Evolutionary conservation across 371 early-diverging fungal species (phyloP), one percentile per base, ranked within the genome.

Genomic region (Blyttiomyces sp.): DNA sequence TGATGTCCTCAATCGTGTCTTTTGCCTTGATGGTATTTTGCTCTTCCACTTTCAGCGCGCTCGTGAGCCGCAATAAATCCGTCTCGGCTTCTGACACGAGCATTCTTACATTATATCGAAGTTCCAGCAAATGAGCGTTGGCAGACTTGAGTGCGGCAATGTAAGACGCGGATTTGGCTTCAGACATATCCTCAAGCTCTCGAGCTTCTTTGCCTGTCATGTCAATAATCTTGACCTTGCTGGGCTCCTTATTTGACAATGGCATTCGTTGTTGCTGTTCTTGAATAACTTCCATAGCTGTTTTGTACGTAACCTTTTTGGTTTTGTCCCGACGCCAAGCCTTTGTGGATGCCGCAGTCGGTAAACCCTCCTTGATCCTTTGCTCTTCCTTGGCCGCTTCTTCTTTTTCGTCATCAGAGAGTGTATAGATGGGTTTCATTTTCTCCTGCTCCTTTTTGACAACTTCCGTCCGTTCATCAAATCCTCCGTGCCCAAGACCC

Each of bases 401-500:
- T 46, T 80, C 80, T 53, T 83, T 79, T 3, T 75, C 13, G 83
- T 83, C 60, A 75, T 76, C 64, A 9, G 49, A 34, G 30, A 54
- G 43, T 33, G 28, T 27, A 32, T 49, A 55, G 3, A 24, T 9
- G 34, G 31, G 26, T 35, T 66, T 57, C 26, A 57, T 56, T 54
- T 61, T 27, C 45, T 46, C 31, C 45, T 73, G 62, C 44, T 71
- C 66, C 21, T 54, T 42, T 49, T 74, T 75, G 19, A 75, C 63
- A 2, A 70, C 65, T 24, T 78, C 68, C 1, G 74, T 77, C 21
- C 70, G 72, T 60, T 90, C 90, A 61, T 86, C 84, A 61, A 90
- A 88, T 4, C 86, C 88, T 19, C 80, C 71, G 72, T 81, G 85
- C 31, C 87, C 92, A 19, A 96, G 81, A 57, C 95, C 95, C 83